A percentile compares a stretch with the other conserved stretches of the same genome.
phyloP scores from a whole-genome alignment of 2,329 filamentous ascomycete species.

The Neospermospora avenae region DNA sequence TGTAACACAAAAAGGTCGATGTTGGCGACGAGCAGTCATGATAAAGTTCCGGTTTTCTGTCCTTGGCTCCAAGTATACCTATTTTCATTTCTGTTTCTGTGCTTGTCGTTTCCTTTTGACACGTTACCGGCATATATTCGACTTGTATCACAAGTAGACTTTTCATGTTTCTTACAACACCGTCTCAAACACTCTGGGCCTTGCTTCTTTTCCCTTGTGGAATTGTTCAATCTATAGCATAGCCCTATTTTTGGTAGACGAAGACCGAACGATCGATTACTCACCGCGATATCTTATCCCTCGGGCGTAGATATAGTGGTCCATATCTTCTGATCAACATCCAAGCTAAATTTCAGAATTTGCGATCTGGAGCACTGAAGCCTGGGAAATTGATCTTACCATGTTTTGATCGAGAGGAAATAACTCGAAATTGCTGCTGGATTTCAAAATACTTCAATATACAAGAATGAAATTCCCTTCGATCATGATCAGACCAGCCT shows the following conservation, averaged over 20 bases:
- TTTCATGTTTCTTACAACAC: not conserved
- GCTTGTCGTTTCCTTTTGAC: too few relatives aligned
- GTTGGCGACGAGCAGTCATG: too few relatives aligned
- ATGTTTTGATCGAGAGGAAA: too few relatives aligned
- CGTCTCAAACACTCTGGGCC: constrained; percentile 83
- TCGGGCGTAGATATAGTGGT: constrained; percentile 61
- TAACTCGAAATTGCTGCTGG: too few relatives aligned
- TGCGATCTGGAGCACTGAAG: not conserved
- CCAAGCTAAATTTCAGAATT: not conserved
- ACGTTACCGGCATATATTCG: not conserved
- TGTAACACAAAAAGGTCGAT: not conserved
- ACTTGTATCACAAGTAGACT: not conserved
- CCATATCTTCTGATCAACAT: constrained; percentile 67
- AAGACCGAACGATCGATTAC: constrained; percentile 64
- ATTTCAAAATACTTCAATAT: too few relatives aligned
- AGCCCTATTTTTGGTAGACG: constrained; percentile 83
- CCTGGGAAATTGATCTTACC: too few relatives aligned
- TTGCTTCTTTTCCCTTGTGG: constrained; percentile 51
- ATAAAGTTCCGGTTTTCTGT: not conserved
- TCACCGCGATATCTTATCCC: constrained; percentile 62
- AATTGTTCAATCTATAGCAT: constrained; percentile 56
- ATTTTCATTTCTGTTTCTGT: too few relatives aligned
- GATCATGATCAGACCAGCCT: too few relatives aligned
- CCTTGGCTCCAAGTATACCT: too few relatives aligned
- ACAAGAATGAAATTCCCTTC: too few relatives aligned